Evolutionary conservation across 225 moss, liverwort and hornwort genomes (phyloP).

Genomic region (Marchantia paleacea): DNA sequence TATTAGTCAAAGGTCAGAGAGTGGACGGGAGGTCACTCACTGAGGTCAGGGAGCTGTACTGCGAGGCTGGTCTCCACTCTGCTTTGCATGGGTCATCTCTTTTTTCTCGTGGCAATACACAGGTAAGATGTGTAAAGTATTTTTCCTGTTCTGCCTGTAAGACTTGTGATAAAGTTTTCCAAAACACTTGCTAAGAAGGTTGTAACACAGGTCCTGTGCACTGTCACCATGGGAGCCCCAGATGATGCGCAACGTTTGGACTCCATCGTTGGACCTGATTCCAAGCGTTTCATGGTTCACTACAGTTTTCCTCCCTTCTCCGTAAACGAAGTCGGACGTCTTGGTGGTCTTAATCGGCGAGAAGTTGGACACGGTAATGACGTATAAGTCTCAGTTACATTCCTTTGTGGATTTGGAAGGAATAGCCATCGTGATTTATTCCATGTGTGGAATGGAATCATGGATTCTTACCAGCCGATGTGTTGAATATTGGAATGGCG

Average conservation of each 20-base stretch:
- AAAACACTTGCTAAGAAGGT: background rate
- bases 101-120: conserved; percentile 87
- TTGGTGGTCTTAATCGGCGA: conserved; percentile 79
- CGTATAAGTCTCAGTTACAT: background rate
- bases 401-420: background rate
- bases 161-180: background rate
- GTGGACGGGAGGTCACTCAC: conserved; percentile 71
- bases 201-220: conserved; percentile 71
- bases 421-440: background rate
- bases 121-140: conserved; percentile 23
- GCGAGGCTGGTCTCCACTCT: conserved; percentile 75
- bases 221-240: conserved; percentile 89
- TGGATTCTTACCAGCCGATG: too few species aligned
- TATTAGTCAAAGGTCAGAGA: conserved; percentile 58
- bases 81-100: conserved; percentile 88
- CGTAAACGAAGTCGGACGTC: conserved; percentile 85
- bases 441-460: background rate
- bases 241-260: conserved; percentile 92
- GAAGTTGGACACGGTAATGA: conserved; percentile 84
- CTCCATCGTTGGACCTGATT: conserved; percentile 76
- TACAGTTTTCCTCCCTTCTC: conserved; percentile 96
- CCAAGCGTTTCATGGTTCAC: conserved; percentile 92
- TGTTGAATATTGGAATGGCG: background rate
- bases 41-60: conserved; percentile 72
- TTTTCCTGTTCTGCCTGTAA: background rate